These are phyloP conservation scores for Bolboschoenus planiculmis DNA, from an alignment of 176 grass and related monocot species.

Conservation along the genomic window DNA sequence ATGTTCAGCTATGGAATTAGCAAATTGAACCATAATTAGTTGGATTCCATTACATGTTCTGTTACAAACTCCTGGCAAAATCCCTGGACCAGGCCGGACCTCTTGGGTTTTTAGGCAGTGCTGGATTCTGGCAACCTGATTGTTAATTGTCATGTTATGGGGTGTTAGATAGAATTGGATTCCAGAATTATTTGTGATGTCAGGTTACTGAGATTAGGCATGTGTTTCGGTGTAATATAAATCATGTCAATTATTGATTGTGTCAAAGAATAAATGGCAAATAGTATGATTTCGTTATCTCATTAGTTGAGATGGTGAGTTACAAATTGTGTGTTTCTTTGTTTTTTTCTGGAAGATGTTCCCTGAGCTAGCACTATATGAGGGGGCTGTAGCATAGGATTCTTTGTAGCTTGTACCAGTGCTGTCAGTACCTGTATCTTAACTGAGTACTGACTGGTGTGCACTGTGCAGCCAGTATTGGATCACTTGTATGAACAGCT, in stretches of 20 bases:
- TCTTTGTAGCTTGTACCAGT: not conserved
- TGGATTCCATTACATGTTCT: not conserved
- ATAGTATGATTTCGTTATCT: too few species aligned
- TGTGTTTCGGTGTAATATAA: too few species aligned
- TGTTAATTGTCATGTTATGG: too few species aligned
- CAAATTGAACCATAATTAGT: not conserved
- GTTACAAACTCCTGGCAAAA: not conserved
- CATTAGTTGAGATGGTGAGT: too few species aligned
- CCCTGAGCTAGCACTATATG: not conserved
- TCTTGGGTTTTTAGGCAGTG: not conserved
- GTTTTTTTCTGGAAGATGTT: not conserved
- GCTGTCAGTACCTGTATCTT: not conserved
- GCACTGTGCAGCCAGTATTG: not conserved
- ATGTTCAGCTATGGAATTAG: not conserved
- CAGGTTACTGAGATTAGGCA: too few species aligned
- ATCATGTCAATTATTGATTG: too few species aligned
- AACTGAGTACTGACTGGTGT: not conserved
- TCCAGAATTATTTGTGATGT: too few species aligned
- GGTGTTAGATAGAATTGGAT: too few species aligned
- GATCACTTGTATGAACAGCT: not conserved
- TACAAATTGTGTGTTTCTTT: not conserved
- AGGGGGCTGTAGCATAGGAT: not conserved
- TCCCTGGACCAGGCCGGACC: too few species aligned
- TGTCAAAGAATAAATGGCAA: not conserved
- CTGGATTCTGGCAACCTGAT: too few species aligned